Conservation (phyloP, 2,329 filamentous ascomycete species). For the Nemania serpens region DNA sequence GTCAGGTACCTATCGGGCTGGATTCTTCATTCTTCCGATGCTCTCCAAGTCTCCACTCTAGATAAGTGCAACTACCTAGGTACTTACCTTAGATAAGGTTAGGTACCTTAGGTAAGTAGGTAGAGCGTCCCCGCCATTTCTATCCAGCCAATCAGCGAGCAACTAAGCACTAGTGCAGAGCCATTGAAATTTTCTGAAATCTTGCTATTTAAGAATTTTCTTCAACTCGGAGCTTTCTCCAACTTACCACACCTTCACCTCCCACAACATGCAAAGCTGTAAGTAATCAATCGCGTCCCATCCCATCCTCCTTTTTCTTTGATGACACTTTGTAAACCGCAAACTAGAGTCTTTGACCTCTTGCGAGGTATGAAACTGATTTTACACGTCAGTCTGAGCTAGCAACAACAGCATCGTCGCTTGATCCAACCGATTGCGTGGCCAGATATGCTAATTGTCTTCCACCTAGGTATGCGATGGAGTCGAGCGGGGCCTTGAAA, state of each 20-base stretch:
- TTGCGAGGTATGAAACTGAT: slow-evolving; percentile 77
- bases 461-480: slow-evolving; percentile 19
- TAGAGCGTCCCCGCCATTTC: not conserved
- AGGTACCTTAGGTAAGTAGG: not conserved
- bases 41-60: not conserved
- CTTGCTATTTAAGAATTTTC: slow-evolving; percentile 18
- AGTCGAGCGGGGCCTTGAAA: not conserved
- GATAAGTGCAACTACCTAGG: no score
- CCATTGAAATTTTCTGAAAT: slow-evolving; percentile 26
- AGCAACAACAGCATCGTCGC: slow-evolving; percentile 28
- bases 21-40: slow-evolving; percentile 22
- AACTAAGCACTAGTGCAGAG: not conserved
- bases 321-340: slow-evolving; percentile 85
- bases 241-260: slow-evolving; percentile 2
- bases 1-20: no score
- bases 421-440: not conserved
- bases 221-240: slow-evolving; percentile 16
- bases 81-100: no score
- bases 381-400: slow-evolving; percentile 94
- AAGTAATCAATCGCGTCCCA: slow-evolving; percentile 13
- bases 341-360: slow-evolving; percentile 93
- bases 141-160: slow-evolving; percentile 16
- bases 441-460: slow-evolving; percentile 33
- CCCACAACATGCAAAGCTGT: slow-evolving; percentile 25
- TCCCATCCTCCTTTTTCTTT: slow-evolving; percentile 36